A percentile compares a stretch with the other conserved stretches of the same genome.
Conservation (phyloP, 345 rosid species). For the Linum lewisii region DNA sequence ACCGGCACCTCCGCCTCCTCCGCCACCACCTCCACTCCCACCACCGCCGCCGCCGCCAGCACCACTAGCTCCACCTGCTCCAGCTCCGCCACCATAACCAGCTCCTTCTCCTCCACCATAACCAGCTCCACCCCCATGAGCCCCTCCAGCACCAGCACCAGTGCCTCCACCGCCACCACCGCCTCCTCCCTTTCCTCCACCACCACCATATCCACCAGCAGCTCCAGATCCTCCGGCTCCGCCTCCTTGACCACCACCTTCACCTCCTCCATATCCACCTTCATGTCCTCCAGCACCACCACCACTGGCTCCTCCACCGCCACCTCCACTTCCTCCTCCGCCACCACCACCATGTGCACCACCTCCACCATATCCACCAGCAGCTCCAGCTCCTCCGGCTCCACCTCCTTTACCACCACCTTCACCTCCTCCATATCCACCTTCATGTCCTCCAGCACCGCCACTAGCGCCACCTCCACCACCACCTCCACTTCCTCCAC, state of each 20-base stretch:
- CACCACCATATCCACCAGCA: not conserved
- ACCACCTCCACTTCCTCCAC: not conserved
- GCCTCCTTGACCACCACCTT: not conserved
- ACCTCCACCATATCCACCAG: not conserved
- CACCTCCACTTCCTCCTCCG: not conserved
- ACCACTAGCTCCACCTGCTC: not conserved
- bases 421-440: not conserved
- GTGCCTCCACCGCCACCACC: not conserved
- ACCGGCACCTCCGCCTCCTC: not conserved
- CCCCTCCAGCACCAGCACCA: not conserved
- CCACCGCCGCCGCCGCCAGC: not conserved
- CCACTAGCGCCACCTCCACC: not conserved
- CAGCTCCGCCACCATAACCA: not conserved
- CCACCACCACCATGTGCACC: not conserved
- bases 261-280: not conserved
- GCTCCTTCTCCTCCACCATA: not conserved
- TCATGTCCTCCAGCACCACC: not conserved
- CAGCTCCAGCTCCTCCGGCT: not conserved
- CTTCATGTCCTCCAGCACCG: not conserved
- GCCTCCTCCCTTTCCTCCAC: not conserved
- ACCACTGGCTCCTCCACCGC: not conserved
- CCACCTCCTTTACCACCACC: not conserved
- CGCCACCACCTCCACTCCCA: not conserved
- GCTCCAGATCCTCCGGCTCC: not conserved
- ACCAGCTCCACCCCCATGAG: not conserved